These are phyloP conservation scores for Paraphaeosphaeria sporulosa DNA, from an alignment of 2,329 filamentous ascomycete species.

Conservation along the genomic window DNA sequence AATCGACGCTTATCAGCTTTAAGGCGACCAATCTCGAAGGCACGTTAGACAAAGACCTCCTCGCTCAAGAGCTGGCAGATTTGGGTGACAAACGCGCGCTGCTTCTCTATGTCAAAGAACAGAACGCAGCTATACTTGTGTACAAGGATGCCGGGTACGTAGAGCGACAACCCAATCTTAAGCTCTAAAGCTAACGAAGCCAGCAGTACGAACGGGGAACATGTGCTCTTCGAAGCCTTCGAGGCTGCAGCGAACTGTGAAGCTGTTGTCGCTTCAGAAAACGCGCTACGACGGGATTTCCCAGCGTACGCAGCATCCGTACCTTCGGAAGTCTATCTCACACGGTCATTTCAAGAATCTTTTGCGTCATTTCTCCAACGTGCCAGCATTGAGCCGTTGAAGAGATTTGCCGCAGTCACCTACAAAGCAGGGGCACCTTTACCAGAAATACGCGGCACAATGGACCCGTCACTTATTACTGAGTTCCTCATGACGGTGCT, in stretches of 20 bases:
- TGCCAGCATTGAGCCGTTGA: slow-evolving; percentile 62
- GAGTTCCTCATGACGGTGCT: slow-evolving; percentile 68
- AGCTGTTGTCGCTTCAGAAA: slow-evolving; percentile 60
- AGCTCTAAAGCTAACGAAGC: not conserved
- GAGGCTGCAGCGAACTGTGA: slow-evolving; percentile 65
- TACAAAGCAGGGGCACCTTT: slow-evolving; percentile 60
- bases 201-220: slow-evolving; percentile 7
- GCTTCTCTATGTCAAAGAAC: slow-evolving; percentile 56
- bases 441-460: slow-evolving; percentile 65
- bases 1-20: slow-evolving; percentile 24
- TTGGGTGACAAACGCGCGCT: slow-evolving; percentile 39
- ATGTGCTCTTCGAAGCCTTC: slow-evolving; percentile 65
- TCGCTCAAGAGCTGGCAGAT: slow-evolving; percentile 29
- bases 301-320: slow-evolving; percentile 63
- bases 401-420: slow-evolving; percentile 60
- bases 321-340: slow-evolving; percentile 47
- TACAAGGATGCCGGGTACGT: slow-evolving; percentile 44
- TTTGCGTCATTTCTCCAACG: slow-evolving; percentile 64
- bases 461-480: slow-evolving; percentile 64
- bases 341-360: slow-evolving; percentile 55
- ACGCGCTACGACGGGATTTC: slow-evolving; percentile 66
- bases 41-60: slow-evolving; percentile 29
- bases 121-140: slow-evolving; percentile 60
- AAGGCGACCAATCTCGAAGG: slow-evolving; percentile 32
- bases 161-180: not conserved